These are phyloP conservation scores for Nothopassalora personata DNA, from an alignment of 2,329 filamentous ascomycete genomes.

Conservation along the genomic window DNA sequence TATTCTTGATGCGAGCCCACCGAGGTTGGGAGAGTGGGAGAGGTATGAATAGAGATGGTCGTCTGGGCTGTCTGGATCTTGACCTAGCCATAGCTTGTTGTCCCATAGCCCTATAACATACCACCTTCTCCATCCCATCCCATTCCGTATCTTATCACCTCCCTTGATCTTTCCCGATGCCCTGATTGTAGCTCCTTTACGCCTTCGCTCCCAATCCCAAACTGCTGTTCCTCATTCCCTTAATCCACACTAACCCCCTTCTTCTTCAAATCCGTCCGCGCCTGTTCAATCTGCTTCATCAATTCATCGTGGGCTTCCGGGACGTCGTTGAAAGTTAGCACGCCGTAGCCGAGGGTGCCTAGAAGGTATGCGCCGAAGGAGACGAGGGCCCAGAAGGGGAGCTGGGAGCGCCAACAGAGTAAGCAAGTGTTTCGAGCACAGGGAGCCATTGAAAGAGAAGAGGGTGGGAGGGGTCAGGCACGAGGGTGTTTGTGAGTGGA, in stretches of 20 bases:
- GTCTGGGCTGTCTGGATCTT: neutral
- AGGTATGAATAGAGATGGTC: neutral
- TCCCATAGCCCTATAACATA: neutral
- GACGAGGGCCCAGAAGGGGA: slow-evolving; percentile 89
- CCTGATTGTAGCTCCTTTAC: neutral
- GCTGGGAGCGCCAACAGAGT: slow-evolving; percentile 45
- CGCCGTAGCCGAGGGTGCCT: slow-evolving; percentile 83
- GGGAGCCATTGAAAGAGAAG: neutral
- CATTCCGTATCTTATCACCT: neutral
- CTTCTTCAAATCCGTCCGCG: slow-evolving; percentile 65
- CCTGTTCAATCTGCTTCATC: slow-evolving; percentile 74
- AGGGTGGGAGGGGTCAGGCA: neutral
- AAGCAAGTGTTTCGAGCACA: too few species aligned
- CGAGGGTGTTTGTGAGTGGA: neutral
- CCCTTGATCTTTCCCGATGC: neutral
- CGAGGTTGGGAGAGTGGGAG: slow-evolving; percentile 10
- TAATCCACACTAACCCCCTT: slow-evolving; percentile 76
- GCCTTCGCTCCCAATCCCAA: neutral
- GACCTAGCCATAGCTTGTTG: neutral
- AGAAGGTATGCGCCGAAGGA: slow-evolving; percentile 89
- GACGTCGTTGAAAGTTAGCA: slow-evolving; percentile 95
- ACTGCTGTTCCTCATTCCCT: slow-evolving; percentile 21
- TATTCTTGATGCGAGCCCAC: slow-evolving; percentile 30
- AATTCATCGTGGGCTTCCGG: slow-evolving; percentile 85
- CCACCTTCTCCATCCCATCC: neutral